Evolutionary conservation across 169 alveolate genomes (phyloP), one percentile per base, ranked within the genome.

Genomic region (Plasmodium coatneyi): DNA sequence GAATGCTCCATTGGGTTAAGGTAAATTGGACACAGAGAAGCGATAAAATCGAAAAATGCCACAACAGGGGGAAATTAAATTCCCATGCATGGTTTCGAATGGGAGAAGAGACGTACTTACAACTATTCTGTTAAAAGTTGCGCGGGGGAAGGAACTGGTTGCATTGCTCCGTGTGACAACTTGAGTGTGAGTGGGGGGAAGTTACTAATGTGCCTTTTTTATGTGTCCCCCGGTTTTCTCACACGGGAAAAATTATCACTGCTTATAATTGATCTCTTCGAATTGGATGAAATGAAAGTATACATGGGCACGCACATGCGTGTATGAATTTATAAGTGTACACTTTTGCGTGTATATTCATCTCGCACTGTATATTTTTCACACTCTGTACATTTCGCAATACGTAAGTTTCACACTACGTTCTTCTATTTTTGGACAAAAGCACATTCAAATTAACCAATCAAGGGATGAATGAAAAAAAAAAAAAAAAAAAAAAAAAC

Each of bases 111-210:
- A 41, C 30, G 19, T 41, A n/a, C 86, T 80, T 80, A 80, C 86
- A 80, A 80, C 86, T 80, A 80, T 80, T 46, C 34, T 49, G 66
- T 22, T 22, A 80, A 80, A 80, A 36, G 34, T 36, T 46, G 32
- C 30, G 34, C 30, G 32, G n/a, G 25, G 60, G 86, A 19, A 80
- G 19, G 32, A 80, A 71, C 34, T 80, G 12, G 72, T 80, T 80
- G n/a, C 72, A 80, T 36, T 46, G 14, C 19, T 6, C 39, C 36
- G 36, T 25, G 25, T 66, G 36, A 28, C 76, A 28, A 66, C 36
- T 66, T 66, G 16, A 36, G 30, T 6, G 36, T 3, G 30, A 9
- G 30, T 22, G 14, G 36, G 36, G 36, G n/a, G 30, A 25, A 14
- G 32, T 32, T 80, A 46, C 34, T 80, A 80, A 41, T 46, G 72